phyloP scores from a whole-genome alignment of 2,329 filamentous ascomycete genomes.

The Trichoderma sp. region DNA sequence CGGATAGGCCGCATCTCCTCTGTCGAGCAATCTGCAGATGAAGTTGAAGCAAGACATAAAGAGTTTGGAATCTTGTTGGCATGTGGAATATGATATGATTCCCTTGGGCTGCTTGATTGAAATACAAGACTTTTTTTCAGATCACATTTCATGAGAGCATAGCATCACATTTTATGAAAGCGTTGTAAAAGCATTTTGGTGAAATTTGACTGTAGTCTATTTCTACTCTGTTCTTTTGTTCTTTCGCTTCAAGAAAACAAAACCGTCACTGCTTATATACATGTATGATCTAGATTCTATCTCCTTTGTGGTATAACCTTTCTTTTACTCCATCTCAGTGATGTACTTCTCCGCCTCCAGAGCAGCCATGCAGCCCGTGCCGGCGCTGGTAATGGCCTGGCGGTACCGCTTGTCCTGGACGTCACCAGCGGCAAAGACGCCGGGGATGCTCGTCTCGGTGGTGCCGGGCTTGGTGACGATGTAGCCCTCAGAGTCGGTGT shows the following conservation, averaged over 20 bases:
- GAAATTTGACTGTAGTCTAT: neutral
- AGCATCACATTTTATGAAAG: neutral
- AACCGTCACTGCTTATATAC: neutral
- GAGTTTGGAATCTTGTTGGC: neutral
- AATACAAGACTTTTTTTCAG: neutral
- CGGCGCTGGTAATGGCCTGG: conserved; percentile 96
- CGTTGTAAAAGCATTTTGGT: neutral
- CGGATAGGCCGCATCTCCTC: neutral
- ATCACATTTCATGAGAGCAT: neutral
- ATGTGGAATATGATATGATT: neutral
- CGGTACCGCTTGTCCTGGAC: conserved; percentile 98
- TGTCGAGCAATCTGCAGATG: conserved; percentile 9
- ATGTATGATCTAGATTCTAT: conserved; percentile 7
- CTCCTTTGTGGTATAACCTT: neutral
- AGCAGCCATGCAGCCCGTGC: conserved; percentile 91
- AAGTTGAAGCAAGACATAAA: neutral
- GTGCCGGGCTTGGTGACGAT: conserved; percentile 86
- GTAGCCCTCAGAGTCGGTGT: conserved; percentile 88
- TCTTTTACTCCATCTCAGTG: conserved; percentile 60
- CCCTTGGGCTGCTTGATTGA: neutral
- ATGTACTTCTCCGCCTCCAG: conserved; percentile 95
- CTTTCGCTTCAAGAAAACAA: neutral
- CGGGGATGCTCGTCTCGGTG: conserved; percentile 80
- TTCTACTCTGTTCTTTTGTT: neutral
- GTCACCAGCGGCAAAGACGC: conserved; percentile 94